Evolutionary conservation across 768 basidiomycete species (phyloP).

Genomic region (Trametes cingulata): DNA sequence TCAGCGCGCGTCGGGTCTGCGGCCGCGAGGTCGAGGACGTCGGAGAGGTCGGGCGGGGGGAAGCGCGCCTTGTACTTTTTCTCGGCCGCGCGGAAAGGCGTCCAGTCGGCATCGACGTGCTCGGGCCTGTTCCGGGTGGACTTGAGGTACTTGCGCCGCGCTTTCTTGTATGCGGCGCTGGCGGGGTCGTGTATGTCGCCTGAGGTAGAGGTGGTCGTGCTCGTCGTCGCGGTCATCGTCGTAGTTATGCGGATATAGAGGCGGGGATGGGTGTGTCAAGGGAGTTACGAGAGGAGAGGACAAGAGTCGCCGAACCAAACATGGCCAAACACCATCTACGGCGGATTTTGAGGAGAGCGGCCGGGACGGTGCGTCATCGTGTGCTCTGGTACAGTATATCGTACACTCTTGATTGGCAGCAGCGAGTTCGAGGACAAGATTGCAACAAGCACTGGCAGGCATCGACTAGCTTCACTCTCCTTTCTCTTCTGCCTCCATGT

Average conservation of each 20-base stretch:
- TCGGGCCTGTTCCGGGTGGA: slow-evolving; percentile 55
- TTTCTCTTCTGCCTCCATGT: slow-evolving; percentile 47
- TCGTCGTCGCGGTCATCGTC: slow-evolving; percentile 10
- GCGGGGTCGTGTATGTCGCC: slow-evolving; percentile 41
- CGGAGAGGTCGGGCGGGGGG: slow-evolving; percentile 71
- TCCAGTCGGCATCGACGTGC: slow-evolving; percentile 56
- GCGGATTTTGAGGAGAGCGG: background rate
- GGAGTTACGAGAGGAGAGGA: background rate
- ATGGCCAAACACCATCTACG: slow-evolving; percentile 4
- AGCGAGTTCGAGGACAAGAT: too few relatives aligned
- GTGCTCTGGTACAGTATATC: background rate
- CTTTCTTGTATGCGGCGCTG: slow-evolving; percentile 57
- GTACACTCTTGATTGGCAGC: background rate
- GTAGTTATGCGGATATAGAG: too few relatives aligned
- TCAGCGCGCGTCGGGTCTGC: slow-evolving; percentile 41
- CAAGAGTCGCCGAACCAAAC: background rate
- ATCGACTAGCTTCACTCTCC: background rate
- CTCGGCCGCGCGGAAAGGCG: slow-evolving; percentile 75
- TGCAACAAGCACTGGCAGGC: slow-evolving; percentile 1
- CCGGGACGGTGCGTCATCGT: slow-evolving; percentile 23
- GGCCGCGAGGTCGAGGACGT: slow-evolving; percentile 65
- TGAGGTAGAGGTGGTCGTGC: background rate
- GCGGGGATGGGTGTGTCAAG: background rate
- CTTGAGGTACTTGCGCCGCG: slow-evolving; percentile 58
- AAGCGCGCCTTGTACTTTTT: slow-evolving; percentile 80